Conservation (phyloP, 139 green algal species). For the Auxenochlorella pyrenoidosa region DNA sequence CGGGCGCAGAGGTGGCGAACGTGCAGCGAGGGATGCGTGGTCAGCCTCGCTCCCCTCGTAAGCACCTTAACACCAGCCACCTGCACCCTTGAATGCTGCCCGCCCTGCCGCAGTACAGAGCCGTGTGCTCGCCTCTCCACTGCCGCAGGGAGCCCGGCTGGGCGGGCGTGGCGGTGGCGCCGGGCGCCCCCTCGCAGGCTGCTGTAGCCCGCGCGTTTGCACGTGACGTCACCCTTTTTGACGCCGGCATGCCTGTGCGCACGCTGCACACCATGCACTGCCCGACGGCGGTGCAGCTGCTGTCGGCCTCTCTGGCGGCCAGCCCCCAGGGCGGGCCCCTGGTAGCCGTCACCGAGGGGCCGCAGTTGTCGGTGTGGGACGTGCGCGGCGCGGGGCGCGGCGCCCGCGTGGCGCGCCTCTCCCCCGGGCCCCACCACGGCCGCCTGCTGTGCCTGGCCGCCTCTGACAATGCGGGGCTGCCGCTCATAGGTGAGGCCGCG, state of each 20-base stretch:
- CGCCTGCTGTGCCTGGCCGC: conserved; percentile 39
- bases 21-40: too few relatives aligned
- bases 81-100: not conserved
- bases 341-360: conserved; percentile 45
- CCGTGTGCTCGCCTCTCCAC: not conserved
- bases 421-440: conserved; percentile 25
- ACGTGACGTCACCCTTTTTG: conserved; percentile 50
- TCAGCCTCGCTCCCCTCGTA: too few relatives aligned
- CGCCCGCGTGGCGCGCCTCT: conserved; percentile 31
- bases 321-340: conserved; percentile 29
- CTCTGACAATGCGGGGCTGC: not conserved
- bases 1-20: not conserved
- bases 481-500: conserved; percentile 28
- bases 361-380: conserved; percentile 49
- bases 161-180: conserved; percentile 42
- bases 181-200: conserved; percentile 18
- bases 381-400: conserved; percentile 24
- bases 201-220: conserved; percentile 46
- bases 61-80: too few relatives aligned
- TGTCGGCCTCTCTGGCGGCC: conserved; percentile 33
- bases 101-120: not conserved
- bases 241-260: conserved; percentile 32
- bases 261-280: conserved; percentile 44
- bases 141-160: conserved; percentile 41
- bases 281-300: conserved; percentile 41